Percentiles rank a stretch among this genome's conserved stretches.
Conservation (phyloP, 75 land plant genomes). For the Pseudotsuga menziesii region DNA sequence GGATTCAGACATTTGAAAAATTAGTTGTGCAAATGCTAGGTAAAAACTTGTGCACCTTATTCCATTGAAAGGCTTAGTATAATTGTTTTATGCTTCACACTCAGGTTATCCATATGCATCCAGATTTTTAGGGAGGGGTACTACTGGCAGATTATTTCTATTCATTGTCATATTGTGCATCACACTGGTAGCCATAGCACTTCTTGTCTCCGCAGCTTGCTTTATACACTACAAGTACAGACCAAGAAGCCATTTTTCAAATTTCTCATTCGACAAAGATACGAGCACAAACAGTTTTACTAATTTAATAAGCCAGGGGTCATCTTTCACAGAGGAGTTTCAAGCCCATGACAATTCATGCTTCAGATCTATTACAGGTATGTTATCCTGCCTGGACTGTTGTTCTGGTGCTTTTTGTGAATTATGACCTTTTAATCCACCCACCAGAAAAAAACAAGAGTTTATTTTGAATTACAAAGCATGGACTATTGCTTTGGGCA, state of each 20-base stretch:
- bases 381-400: not conserved
- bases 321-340: slow-evolving; percentile 17
- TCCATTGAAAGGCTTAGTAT: not conserved
- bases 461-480: not conserved
- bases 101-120: slow-evolving; percentile 20
- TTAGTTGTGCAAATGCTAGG: not conserved
- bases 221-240: slow-evolving; percentile 38
- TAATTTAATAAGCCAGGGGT: slow-evolving; percentile 48
- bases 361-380: slow-evolving; percentile 32
- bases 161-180: slow-evolving; percentile 34
- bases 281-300: slow-evolving; percentile 45
- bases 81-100: slow-evolving; percentile 3
- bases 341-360: slow-evolving; percentile 14
- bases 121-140: slow-evolving; percentile 15
- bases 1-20: not conserved
- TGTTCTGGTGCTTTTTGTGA: not conserved
- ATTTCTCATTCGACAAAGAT: slow-evolving; percentile 43
- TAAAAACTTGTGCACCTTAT: not conserved
- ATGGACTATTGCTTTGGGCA: not conserved
- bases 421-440: not conserved
- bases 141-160: slow-evolving; percentile 30
- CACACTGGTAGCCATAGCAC: slow-evolving; percentile 37
- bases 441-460: not conserved
- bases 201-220: slow-evolving; percentile 32
- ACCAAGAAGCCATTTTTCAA: slow-evolving; percentile 12